Evolutionary conservation across 2,329 filamentous ascomycete species (phyloP), one percentile per base, ranked within the genome.

Genomic region (Colletotrichum sp.): DNA sequence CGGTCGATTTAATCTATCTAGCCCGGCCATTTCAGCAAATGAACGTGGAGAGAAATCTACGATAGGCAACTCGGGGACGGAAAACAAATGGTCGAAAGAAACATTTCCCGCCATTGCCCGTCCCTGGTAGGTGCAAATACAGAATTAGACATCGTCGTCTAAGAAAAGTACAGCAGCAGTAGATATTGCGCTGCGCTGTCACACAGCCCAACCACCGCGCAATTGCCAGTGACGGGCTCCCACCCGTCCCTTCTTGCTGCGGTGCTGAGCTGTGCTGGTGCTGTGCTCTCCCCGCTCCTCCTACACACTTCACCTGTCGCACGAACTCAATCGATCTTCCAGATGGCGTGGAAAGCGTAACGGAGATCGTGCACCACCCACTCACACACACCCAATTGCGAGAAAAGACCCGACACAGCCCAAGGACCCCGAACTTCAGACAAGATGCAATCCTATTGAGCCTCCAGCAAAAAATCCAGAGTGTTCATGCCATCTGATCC

Each of bases 401-500:
- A 55, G 38, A 67, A 36, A 32, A 32, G 30, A 63, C n/a, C 43
- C 73, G 26, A 75, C 70, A 73, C 21, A 68, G 57, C 70, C 57
- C 43, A 70, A 57, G 28, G 28, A 63, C 67, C 64, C 68, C 38
- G 61, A 65, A 36, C 63, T 71, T 74, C 55, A 55, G 67, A 69
- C 71, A 69, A 64, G n/a, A 68, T 57, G 57, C 71, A 72, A 55
- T 43, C 15, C 57, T 15, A n/a, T 43, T 24, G 18, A 32, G 61
- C 32, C 32, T 34, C 8, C 61, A 64, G 13, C 32, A 64, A 32
- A 32, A 38, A 43, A 8, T 18, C n/a, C 28, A 21, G 32, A 30
- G 63, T 66, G 66, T 68, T 71, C 71, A 75, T 77, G 76, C 76
- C 77, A 77, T 77, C 72, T 75, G 73, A 75, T 67, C 70, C 57